These are phyloP conservation scores for Nitzschia putrida DNA, from an alignment of 108 stramenopile genomes.

Conservation along the genomic window DNA sequence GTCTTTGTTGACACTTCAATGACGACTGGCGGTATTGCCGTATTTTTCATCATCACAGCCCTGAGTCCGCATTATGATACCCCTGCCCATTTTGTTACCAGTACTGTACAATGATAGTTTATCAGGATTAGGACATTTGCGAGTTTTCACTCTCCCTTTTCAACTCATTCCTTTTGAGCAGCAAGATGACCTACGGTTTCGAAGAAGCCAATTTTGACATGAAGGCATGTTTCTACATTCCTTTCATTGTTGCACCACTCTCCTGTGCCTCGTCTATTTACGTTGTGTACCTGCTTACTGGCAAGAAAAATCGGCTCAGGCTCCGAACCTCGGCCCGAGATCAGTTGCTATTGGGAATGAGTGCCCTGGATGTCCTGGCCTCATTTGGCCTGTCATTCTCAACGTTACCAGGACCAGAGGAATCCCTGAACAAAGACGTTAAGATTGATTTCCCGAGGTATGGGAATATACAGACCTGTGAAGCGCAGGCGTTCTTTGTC, in stretches of 20 bases:
- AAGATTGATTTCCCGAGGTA: not conserved
- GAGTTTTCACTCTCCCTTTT: too few species aligned
- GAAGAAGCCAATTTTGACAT: not conserved
- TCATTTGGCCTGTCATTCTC: constrained; percentile 13
- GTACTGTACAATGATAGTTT: too few species aligned
- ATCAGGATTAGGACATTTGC: too few species aligned
- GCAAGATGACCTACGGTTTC: not conserved
- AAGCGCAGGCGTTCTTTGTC: not conserved
- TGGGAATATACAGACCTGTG: not conserved
- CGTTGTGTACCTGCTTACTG: not conserved
- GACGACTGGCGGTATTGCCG: too few species aligned
- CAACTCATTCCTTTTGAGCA: too few species aligned
- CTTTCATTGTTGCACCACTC: not conserved
- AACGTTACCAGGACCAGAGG: not conserved
- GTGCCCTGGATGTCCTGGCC: constrained; percentile 1
- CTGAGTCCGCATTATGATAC: too few species aligned
- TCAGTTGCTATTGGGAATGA: not conserved
- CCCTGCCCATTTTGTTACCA: too few species aligned
- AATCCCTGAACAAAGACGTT: not conserved
- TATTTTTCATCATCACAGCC: too few species aligned
- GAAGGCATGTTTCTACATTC: not conserved
- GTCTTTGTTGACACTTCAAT: too few species aligned
- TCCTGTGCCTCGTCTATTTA: not conserved
- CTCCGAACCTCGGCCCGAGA: not conserved
- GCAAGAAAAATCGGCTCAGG: not conserved